These are phyloP conservation scores for Penicillium cosmopolitanum DNA, from an alignment of 495 filamentous ascomycete genomes.

Conservation along the genomic window DNA sequence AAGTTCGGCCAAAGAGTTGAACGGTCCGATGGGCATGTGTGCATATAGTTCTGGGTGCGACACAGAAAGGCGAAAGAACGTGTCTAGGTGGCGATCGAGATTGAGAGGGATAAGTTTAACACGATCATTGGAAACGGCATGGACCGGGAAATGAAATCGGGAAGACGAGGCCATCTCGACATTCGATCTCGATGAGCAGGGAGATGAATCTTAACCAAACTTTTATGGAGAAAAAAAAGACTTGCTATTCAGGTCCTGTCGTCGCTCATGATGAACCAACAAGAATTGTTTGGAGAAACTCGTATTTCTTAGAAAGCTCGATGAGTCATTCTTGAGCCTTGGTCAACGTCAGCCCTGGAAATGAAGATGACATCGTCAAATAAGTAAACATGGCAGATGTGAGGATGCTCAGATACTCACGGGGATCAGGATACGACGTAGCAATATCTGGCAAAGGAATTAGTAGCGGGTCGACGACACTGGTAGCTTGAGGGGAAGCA, in stretches of 20 bases:
- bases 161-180: conserved; percentile 11
- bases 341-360: too few relatives aligned
- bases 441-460: too few relatives aligned
- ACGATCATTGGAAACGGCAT: conserved; percentile 17
- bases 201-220: too few relatives aligned
- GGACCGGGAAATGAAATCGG: conserved; percentile 18
- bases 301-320: not conserved
- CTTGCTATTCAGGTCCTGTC: too few relatives aligned
- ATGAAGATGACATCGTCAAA: too few relatives aligned
- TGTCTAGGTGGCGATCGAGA: conserved; percentile 17
- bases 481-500: too few relatives aligned
- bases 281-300: not conserved
- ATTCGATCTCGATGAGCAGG: not conserved
- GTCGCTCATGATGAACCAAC: not conserved
- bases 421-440: too few relatives aligned
- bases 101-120: conserved; percentile 25
- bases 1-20: conserved; percentile 10
- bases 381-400: too few relatives aligned
- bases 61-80: conserved; percentile 22
- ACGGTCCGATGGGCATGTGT: conserved; percentile 20
- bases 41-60: conserved; percentile 23
- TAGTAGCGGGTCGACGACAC: too few relatives aligned
- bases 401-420: too few relatives aligned
- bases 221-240: too few relatives aligned
- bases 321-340: not conserved